Evolutionary conservation across 2,329 filamentous ascomycete species (phyloP).

Genomic region (Endoconidiophora laricicola): DNA sequence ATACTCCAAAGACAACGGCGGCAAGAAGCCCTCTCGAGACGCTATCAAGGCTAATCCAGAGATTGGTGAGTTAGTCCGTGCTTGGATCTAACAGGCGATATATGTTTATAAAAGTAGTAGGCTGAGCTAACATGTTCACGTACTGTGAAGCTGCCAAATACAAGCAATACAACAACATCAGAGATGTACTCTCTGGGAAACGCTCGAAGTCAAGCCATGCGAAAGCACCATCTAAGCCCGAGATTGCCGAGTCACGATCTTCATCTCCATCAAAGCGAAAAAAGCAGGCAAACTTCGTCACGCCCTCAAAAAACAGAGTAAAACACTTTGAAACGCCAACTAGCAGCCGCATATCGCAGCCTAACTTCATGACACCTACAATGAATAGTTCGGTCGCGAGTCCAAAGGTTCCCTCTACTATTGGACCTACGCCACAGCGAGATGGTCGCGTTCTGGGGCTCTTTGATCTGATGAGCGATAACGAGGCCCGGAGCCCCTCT

Average conservation of each 20-base stretch:
- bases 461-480: slow-evolving; percentile 50
- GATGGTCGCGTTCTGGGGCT: slow-evolving; percentile 62
- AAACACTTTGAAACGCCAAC: slow-evolving; percentile 18
- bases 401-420: slow-evolving; percentile 38
- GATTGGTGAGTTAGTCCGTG: slow-evolving; percentile 38
- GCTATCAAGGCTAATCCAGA: slow-evolving; percentile 59
- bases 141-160: slow-evolving; percentile 44
- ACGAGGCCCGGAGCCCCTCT: slow-evolving; percentile 20
- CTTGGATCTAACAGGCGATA: too few species aligned
- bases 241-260: slow-evolving; percentile 19
- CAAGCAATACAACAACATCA: slow-evolving; percentile 54
- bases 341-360: slow-evolving; percentile 22
- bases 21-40: slow-evolving; percentile 52
- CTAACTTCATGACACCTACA: slow-evolving; percentile 33
- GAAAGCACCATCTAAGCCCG: slow-evolving; percentile 15
- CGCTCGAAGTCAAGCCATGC: slow-evolving; percentile 21
- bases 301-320: slow-evolving; percentile 26
- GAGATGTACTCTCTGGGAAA: slow-evolving; percentile 42
- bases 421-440: slow-evolving; percentile 66
- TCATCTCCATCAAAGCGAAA: slow-evolving; percentile 35
- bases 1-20: slow-evolving; percentile 45
- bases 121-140: background rate
- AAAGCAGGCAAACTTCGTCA: slow-evolving; percentile 19
- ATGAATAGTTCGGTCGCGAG: slow-evolving; percentile 33
- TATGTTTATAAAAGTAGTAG: too few species aligned